Base-by-base conservation (phyloP, 495 filamentous ascomycete species). In the Stereocaulon alpinum region DNA sequence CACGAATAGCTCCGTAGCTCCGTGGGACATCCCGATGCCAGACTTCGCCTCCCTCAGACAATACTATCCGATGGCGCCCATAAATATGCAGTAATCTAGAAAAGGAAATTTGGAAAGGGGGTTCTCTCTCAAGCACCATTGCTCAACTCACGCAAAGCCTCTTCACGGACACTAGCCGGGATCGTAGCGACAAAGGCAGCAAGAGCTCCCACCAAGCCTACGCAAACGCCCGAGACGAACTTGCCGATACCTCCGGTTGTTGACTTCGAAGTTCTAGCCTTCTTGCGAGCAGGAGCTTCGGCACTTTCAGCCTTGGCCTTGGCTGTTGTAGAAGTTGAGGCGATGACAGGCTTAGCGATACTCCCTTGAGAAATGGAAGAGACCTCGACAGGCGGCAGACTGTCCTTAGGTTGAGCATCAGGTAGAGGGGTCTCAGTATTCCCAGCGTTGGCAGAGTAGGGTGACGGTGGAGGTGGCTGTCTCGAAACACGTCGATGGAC, bases 151-250 rank as follows among this genome's bases (percentile, higher is more conserved):
- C 61, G 61, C 30, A 65, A 40, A 17, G 66, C 64, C 50, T 68
- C 66, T 18, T 65, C 63, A 34, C 57, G 59, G 17, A 68, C 63
- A 47, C 55, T 61, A 29, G 32, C 45, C 15, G 66, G 66, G 27
- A 59, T 63, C 0, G 63, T 63, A 10, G 63, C 63, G 44, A 68
- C 30, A 15, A 68, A 61, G 6, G 58, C 55, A 14, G 66, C 61
- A 57, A 65, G 53, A n/a, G 59, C 63, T 20, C 63, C 66, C 3
- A 59, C 48, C 32, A 63, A 50, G 22, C 66, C 66, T 30, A 65
- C 24, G 15, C 54, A 55, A 17, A 64, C 55, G 6, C 63, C 66
- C 22, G 61, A 58, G 12, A 68, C 52, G 37, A 66, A 61, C 32
- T 59, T 62, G 27, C 53, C 63, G 48, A 68, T 56, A 9, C 60